Base-by-base conservation (phyloP, 108 stramenopile species). In the Asterionellopsis glacialis region DNA sequence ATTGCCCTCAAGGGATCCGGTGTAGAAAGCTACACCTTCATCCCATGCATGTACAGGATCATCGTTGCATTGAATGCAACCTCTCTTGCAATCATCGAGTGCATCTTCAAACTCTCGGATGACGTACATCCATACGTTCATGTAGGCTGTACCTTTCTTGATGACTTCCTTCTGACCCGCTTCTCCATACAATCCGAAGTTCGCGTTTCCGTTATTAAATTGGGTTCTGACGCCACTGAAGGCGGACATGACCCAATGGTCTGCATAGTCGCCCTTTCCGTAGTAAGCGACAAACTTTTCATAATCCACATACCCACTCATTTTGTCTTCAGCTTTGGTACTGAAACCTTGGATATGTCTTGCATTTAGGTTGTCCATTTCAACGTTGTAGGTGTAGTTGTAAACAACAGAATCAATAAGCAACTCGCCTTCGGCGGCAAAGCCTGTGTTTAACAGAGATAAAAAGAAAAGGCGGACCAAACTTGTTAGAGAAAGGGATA, bases 91-190 rank as follows among this genome's bases (percentile, higher is more conserved):
- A 16, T 90, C 83, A 53, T 82, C 72, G 43, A 86, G 45, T 19
- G 91, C 88, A 57, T 87, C 83, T 45, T 90, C 85, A 49, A 84
- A 43, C 27, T 67, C 67, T 1, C 72, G 59, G 41, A 73, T 68
- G 61, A 77, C 82, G 51, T 88, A 91, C 87, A 91, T 87, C 53
- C 61, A 84, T 47, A 82, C 55, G 44, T 56, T 77, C 73, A 93
- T 60, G 80, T 71, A 79, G 15, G 72, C 68, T 11, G 78, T 76
- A 22, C 77, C 88, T 64, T 87, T 93, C 66, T 83, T 83, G 67
- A 82, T 82, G 14, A 66, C 73, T 60, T 73, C 64, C 56, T 83
- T 81, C 23, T 65, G 51, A 18, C 75, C 76, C 0, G 33, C 65
- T 14, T 41, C 41, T 11, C 55, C 49, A 47, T 67, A 60, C 9